Evolutionary conservation across 768 basidiomycete species (phyloP).

Genomic region (Suillus cothurnatus): DNA sequence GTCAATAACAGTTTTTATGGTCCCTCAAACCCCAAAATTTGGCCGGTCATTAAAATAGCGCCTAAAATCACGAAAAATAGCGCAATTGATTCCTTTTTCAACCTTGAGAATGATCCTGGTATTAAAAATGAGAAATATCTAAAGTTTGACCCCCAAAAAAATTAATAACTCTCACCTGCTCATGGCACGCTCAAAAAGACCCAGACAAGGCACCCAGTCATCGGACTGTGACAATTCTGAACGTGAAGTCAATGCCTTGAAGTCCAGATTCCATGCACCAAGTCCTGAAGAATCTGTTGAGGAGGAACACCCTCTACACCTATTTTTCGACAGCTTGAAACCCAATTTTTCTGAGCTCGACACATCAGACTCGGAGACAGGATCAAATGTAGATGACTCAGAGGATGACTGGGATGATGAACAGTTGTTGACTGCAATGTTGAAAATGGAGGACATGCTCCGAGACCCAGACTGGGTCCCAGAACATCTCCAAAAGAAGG

Average conservation of each 20-base stretch:
- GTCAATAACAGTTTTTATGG: not conserved
- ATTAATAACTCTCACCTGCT: not conserved
- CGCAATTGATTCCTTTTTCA: not conserved
- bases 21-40: constrained; percentile 4
- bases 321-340: not conserved
- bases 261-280: not conserved
- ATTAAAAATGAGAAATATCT: not conserved
- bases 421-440: not conserved
- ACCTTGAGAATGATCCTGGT: not conserved
- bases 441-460: not conserved
- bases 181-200: not conserved
- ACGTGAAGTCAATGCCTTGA: not conserved
- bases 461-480: constrained; percentile 9
- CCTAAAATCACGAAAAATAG: constrained; percentile 5
- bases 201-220: not conserved
- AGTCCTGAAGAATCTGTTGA: not conserved
- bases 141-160: not conserved
- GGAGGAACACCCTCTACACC: not conserved
- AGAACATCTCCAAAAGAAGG: constrained; percentile 6
- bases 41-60: not conserved
- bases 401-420: constrained; percentile 1
- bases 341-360: not conserved
- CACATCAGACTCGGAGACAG: not conserved
- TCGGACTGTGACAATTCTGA: not conserved
- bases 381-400: not conserved